phyloP scores from a whole-genome alignment of 2,329 filamentous ascomycete genomes.

The Scleromitrula shiraiana region DNA sequence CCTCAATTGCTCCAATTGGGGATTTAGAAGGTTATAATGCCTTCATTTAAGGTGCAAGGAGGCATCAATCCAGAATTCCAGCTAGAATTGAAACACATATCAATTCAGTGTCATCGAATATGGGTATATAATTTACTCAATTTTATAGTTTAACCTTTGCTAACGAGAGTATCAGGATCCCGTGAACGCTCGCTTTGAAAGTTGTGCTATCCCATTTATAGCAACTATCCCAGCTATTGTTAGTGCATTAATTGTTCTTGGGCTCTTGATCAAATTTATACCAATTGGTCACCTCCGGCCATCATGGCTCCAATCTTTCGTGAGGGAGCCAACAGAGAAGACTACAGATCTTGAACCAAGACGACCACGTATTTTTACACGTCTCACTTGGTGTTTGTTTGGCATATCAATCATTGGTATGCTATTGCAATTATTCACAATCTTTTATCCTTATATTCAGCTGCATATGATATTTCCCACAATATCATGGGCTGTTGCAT shows the following conservation, averaged over 20 bases:
- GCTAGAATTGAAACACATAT: not conserved
- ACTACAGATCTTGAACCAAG: constrained; percentile 27
- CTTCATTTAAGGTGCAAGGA: not conserved
- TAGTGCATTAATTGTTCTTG: constrained; percentile 26
- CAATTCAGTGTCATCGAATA: constrained; percentile 7
- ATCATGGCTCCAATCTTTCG: constrained; percentile 44
- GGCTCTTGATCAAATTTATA: constrained; percentile 18
- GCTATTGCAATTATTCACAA: constrained; percentile 28
- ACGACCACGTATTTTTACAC: constrained; percentile 14
- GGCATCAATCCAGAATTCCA: not conserved
- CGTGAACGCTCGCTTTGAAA: constrained; percentile 23
- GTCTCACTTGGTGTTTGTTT: constrained; percentile 33
- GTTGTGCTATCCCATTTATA: constrained; percentile 23
- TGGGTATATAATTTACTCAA: constrained; percentile 10
- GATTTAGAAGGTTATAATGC: too few relatives aligned
- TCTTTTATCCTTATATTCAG: constrained; percentile 23
- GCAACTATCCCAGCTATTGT: constrained; percentile 24
- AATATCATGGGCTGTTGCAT: constrained; percentile 21
- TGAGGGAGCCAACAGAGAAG: constrained; percentile 35
- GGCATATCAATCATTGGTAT: constrained; percentile 32
- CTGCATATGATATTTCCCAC: constrained; percentile 25
- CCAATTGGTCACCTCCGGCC: constrained; percentile 31
- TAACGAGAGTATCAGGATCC: constrained; percentile 20
- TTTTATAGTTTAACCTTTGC: not conserved
- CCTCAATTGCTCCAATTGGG: too few relatives aligned